Evolutionary conservation across 164 flowering plant genomes (phyloP).

Genomic region (Brasenia schreberi): DNA sequence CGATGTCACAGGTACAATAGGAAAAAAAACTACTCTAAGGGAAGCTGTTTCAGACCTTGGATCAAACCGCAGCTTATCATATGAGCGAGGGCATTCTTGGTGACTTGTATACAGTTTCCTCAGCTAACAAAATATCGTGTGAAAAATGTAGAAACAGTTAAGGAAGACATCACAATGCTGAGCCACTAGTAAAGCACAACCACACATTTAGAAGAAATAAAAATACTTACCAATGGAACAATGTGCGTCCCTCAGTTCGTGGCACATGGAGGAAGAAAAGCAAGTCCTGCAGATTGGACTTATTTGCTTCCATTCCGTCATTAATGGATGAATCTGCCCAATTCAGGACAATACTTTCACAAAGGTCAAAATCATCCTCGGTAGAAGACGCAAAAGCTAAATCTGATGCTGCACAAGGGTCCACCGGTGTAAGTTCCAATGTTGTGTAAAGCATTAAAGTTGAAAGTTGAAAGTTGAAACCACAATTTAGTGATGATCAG

Average conservation of each 20-base stretch:
- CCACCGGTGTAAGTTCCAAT: too few relatives aligned
- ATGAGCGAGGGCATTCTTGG: constrained; percentile 88
- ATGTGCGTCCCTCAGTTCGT: constrained; percentile 93
- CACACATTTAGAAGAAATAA: not conserved
- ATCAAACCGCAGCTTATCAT: constrained; percentile 84
- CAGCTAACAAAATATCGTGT: constrained; percentile 7
- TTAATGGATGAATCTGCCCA: constrained; percentile 67
- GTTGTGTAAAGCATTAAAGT: too few relatives aligned
- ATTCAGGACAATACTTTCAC: constrained; percentile 47
- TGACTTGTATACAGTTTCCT: constrained; percentile 55
- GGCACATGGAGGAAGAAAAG: constrained; percentile 95
- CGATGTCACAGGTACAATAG: too few relatives aligned
- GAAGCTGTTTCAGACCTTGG: constrained; percentile 47
- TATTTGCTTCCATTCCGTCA: constrained; percentile 37
- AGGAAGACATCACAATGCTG: too few relatives aligned
- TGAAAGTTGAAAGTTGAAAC: too few relatives aligned
- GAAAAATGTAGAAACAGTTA: too few relatives aligned
- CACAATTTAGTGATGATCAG: too few relatives aligned
- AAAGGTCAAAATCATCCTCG: constrained; percentile 38
- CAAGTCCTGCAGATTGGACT: constrained; percentile 52
- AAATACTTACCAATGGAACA: constrained; percentile 63
- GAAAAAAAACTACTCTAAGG: not conserved
- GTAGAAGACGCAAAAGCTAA: constrained; percentile 13
- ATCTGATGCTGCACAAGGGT: constrained; percentile 24
- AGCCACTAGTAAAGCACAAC: too few relatives aligned